Evolutionary conservation across 768 basidiomycete genomes (phyloP), one percentile per base, ranked within the genome.

Genomic region (Serendipita indica): DNA sequence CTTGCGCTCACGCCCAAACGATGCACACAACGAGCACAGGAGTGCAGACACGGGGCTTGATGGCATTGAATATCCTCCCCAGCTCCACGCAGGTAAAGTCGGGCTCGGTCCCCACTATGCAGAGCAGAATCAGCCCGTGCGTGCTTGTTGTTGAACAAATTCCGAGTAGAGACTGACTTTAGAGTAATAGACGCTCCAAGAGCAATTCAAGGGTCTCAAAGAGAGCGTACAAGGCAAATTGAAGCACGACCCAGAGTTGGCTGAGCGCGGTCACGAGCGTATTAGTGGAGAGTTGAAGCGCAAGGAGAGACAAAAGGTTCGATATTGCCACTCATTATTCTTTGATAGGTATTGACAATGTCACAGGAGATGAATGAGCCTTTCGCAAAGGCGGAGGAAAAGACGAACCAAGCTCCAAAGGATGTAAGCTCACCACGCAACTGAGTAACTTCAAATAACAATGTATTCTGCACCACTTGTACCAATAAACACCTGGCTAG

Each of bases 141-240:
- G 60, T 54, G 32, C 18, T 27, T 14, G 33, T 56, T 20, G 14
- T 46, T 57, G 33, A 20, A 13, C 70, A 5, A 68, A 72, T 12
- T 72, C 70, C 45, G 65, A 62, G 12, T 49, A 63, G 13, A 68
- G 65, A 43, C 64, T 65, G 27, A 74, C 54, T n/a, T n/a, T n/a
- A 58, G 4, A 41, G 39, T 3, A 25, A 12, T 39, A 72, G 72
- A 58, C 61, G 5, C 16, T 72, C 1, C 68, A 66, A 3, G 72
- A 76, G 34, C 72, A 71, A 62, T 22, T 76, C 18, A 57, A 30
- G 3, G 75, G 76, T 0, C 2, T 71, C 3, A 69, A 68, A 56
- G 73, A 75, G 43, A 68, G 74, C 61, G 18, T 73, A 60, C 70
- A 68, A 58, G 75, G 75, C 16, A 74, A 72, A 65, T 59, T 75